A percentile compares a stretch with the other conserved stretches of the same genome.
Conservation (phyloP, 2,329 filamentous ascomycete genomes). For the Penicillium concentricum region DNA sequence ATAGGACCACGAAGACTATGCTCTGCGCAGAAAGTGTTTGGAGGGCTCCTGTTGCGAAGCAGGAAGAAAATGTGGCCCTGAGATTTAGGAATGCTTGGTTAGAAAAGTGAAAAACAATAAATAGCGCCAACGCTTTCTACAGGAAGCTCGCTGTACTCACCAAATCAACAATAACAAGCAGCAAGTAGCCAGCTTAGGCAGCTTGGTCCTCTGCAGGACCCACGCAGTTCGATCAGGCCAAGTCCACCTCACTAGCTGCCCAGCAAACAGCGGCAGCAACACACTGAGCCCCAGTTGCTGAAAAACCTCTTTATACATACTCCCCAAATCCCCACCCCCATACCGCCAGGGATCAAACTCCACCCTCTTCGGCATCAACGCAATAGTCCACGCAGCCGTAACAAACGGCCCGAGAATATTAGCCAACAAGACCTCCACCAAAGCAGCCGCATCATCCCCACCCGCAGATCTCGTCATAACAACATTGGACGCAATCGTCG, state of each 20-base stretch:
- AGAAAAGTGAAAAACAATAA: neutral
- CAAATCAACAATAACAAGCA: constrained; percentile 56
- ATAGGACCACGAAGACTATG: constrained; percentile 65
- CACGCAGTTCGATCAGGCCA: constrained; percentile 47
- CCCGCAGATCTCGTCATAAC: constrained; percentile 70
- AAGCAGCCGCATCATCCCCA: constrained; percentile 64
- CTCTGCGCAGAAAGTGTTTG: constrained; percentile 58
- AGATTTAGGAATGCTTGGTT: constrained; percentile 49
- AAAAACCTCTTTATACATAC: constrained; percentile 66
- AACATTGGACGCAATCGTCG: constrained; percentile 70
- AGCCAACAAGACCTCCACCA: constrained; percentile 68
- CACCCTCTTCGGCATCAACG: constrained; percentile 48
- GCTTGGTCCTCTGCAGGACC: constrained; percentile 54
- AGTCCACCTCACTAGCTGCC: constrained; percentile 59
- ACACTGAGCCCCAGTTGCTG: constrained; percentile 68
- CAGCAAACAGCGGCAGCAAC: constrained; percentile 61
- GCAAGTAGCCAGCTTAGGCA: constrained; percentile 47
- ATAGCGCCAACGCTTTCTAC: neutral
- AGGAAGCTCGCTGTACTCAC: constrained; percentile 36
- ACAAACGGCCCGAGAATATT: constrained; percentile 69
- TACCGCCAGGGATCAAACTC: constrained; percentile 43
- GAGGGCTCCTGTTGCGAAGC: constrained; percentile 63
- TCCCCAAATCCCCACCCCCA: constrained; percentile 53
- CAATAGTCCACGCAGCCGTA: constrained; percentile 61
- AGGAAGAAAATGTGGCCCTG: constrained; percentile 42